Evolutionary conservation across 2,329 filamentous ascomycete species (phyloP).

Genomic region (Conoideocrella luteorostrata): DNA sequence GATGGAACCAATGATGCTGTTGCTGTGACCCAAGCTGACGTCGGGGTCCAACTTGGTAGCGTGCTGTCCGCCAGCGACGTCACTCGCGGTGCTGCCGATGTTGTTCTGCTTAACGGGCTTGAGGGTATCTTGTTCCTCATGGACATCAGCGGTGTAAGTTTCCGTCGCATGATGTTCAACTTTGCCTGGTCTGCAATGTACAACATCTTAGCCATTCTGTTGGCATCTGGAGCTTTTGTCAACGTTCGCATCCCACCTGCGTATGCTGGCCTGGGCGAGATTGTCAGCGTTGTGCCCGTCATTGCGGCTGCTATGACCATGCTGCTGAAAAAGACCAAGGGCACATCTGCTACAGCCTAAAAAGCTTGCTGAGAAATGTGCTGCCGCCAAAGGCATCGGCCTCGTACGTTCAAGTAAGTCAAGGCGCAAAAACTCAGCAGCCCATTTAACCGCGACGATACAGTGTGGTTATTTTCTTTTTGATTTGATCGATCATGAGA

Average conservation of each 20-base stretch:
- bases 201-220: slow-evolving; percentile 53
- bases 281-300: slow-evolving; percentile 59
- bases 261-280: slow-evolving; percentile 55
- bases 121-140: slow-evolving; percentile 45
- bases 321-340: slow-evolving; percentile 17
- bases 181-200: slow-evolving; percentile 58
- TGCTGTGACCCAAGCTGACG: slow-evolving; percentile 51
- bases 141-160: slow-evolving; percentile 32
- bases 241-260: slow-evolving; percentile 41
- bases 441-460: too few relatives aligned
- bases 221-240: slow-evolving; percentile 54
- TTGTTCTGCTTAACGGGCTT: slow-evolving; percentile 48
- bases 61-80: slow-evolving; percentile 41
- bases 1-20: slow-evolving; percentile 61
- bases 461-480: too few relatives aligned
- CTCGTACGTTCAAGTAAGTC: too few relatives aligned
- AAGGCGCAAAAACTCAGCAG: too few relatives aligned
- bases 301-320: slow-evolving; percentile 31
- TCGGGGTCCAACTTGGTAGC: slow-evolving; percentile 53
- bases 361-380: background rate
- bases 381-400: too few relatives aligned
- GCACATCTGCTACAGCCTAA: background rate
- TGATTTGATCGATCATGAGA: too few relatives aligned
- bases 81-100: slow-evolving; percentile 48
- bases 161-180: slow-evolving; percentile 48